phyloP scores from a whole-genome alignment of 306 rosid species.

The Nissolia schottii region DNA sequence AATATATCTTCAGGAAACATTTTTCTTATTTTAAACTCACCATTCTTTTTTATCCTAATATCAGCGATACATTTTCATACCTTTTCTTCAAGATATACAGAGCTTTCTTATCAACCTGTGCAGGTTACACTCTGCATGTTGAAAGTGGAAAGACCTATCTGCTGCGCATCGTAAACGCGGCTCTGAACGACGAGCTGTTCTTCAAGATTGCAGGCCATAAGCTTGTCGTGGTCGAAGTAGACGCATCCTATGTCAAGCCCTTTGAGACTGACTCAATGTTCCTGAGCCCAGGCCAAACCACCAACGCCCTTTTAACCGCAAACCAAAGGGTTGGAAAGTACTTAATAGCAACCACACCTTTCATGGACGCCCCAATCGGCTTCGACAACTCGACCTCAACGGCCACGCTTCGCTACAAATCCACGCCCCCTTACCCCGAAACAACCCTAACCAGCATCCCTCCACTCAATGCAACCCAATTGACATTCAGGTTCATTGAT shows the following conservation, averaged over 20 bases:
- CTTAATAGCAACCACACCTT: slow-evolving; percentile 56
- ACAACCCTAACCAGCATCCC: slow-evolving; percentile 43
- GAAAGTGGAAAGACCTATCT: slow-evolving; percentile 67
- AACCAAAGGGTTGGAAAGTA: slow-evolving; percentile 47
- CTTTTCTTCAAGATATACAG: not conserved
- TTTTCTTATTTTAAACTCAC: not conserved
- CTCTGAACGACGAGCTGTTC: slow-evolving; percentile 68
- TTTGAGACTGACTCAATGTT: slow-evolving; percentile 57
- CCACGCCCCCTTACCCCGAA: slow-evolving; percentile 31
- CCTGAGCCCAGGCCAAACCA: slow-evolving; percentile 78
- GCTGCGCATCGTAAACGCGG: slow-evolving; percentile 72
- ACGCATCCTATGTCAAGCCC: slow-evolving; percentile 68
- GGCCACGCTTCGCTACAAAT: slow-evolving; percentile 55
- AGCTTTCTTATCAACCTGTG: slow-evolving; percentile 16
- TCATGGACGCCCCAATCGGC: slow-evolving; percentile 70
- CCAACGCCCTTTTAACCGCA: slow-evolving; percentile 52
- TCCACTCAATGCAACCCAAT: slow-evolving; percentile 53
- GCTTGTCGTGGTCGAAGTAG: slow-evolving; percentile 64
- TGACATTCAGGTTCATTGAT: slow-evolving; percentile 34
- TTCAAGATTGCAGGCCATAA: slow-evolving; percentile 62
- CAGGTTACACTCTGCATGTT: slow-evolving; percentile 63
- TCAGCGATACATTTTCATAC: not conserved
- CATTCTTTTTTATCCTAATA: not conserved
- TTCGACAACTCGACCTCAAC: slow-evolving; percentile 54
- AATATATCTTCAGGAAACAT: too few species aligned